Conservation (phyloP, 805 yeast species). For the Teunomyces gatunensis region DNA sequence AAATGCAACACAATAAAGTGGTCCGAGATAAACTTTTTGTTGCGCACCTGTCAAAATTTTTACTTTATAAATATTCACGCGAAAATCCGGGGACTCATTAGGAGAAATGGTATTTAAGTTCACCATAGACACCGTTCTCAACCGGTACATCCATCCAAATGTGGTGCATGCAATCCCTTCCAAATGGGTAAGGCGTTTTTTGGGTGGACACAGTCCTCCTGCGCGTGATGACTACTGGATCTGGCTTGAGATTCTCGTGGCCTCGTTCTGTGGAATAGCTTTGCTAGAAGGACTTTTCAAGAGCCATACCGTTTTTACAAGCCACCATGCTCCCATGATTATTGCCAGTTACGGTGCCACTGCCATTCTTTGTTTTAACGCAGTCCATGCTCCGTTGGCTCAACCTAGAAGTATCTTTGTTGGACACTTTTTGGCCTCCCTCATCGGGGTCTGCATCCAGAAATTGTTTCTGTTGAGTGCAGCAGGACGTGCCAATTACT, state of each 20-base stretch:
- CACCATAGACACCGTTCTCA: slow-evolving; percentile 31
- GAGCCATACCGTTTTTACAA: slow-evolving; percentile 35
- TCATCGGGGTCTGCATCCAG: slow-evolving; percentile 53
- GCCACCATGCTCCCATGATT: slow-evolving; percentile 45
- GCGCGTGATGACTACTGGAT: slow-evolving; percentile 37
- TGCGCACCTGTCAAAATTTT: too few relatives aligned
- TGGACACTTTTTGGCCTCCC: slow-evolving; percentile 54
- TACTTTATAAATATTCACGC: background rate
- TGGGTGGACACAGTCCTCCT: slow-evolving; percentile 36
- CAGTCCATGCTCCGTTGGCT: slow-evolving; percentile 54
- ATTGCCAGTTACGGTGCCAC: slow-evolving; percentile 62
- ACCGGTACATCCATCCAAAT: slow-evolving; percentile 19
- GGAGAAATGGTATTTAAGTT: slow-evolving; percentile 35
- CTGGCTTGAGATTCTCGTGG: slow-evolving; percentile 47
- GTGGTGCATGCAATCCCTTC: slow-evolving; percentile 32
- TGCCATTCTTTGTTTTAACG: slow-evolving; percentile 58
- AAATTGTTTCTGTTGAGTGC: slow-evolving; percentile 50
- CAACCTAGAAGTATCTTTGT: slow-evolving; percentile 60
- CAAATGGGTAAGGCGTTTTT: slow-evolving; percentile 27
- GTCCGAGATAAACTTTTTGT: too few relatives aligned
- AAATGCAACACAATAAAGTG: too few relatives aligned
- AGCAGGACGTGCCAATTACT: slow-evolving; percentile 46
- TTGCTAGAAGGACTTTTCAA: slow-evolving; percentile 47
- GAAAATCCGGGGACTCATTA: background rate
- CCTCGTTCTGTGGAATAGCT: slow-evolving; percentile 46